These are phyloP conservation scores for Yamadazyma insecticola DNA, from an alignment of 805 yeast genomes.

Conservation along the genomic window DNA sequence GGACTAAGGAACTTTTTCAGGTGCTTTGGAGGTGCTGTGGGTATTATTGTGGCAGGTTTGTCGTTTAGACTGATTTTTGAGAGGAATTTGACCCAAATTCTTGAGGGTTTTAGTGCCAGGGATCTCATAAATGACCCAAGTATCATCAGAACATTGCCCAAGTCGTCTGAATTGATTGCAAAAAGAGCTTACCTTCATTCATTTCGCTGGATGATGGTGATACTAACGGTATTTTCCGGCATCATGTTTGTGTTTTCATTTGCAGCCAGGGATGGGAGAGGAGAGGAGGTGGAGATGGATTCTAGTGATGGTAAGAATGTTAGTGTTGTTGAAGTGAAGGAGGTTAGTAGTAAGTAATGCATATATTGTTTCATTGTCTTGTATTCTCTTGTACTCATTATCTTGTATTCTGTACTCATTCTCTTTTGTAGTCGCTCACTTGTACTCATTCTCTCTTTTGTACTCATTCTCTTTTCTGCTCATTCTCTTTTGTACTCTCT, in stretches of 20 bases:
- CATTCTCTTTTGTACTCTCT: no score
- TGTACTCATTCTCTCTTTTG: no score
- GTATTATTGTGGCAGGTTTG: conserved; percentile 19
- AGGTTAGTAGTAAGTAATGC: conserved; percentile 1
- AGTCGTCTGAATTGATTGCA: not conserved
- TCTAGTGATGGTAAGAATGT: not conserved
- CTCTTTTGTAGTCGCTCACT: no score
- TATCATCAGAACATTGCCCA: not conserved
- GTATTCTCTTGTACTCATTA: no score
- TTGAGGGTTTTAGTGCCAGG: not conserved
- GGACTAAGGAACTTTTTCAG: conserved; percentile 29
- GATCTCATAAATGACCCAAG: conserved; percentile 3
- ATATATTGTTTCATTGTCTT: no score
- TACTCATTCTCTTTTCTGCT: no score
- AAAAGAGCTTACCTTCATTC: conserved; percentile 3
- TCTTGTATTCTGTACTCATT: no score
- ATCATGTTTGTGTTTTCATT: conserved; percentile 8
- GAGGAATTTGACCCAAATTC: not conserved
- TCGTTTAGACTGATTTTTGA: conserved; percentile 5
- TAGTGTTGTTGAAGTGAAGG: not conserved
- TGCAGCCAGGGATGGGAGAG: conserved; percentile 3
- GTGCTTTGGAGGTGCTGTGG: conserved; percentile 33
- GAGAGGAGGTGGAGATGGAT: conserved; percentile 1
- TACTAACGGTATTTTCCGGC: conserved; percentile 9
- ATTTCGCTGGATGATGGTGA: conserved; percentile 5